Evolutionary conservation across 352 stramenopile species (phyloP), one percentile per base, ranked within the genome.

Genomic region (Globisporangium nodosum): DNA sequence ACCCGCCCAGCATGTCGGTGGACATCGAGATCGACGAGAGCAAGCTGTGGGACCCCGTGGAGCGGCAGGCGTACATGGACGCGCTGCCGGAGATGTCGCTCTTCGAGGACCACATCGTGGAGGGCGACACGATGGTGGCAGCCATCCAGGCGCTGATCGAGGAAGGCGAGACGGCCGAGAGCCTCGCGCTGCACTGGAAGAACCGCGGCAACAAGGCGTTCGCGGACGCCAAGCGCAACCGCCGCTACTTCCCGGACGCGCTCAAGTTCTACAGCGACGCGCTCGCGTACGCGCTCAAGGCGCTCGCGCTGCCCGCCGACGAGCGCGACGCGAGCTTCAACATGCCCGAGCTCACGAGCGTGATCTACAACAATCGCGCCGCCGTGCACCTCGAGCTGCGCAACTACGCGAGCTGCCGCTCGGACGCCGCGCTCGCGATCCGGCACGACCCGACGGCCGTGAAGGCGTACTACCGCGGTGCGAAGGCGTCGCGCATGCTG

Each of bases 131-230:
- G 60, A 95, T 93, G 86, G 84, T 87, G 49, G 81, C 81, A 27
- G 86, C 86, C 16, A 94, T 96, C 65, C 78, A 93, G 62, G 86
- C 82, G 64, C 73, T 96, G 42, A 90, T 94, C 47, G 77, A 94
- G 54, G 86, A 96, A 54, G 85, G 85, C 55, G 86, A 96, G 81
- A 92, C 81, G 18, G 73, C 82, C 43, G 86, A 96, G 70, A 91
- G 73, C 52, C 73, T 96, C 39, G 86, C 86, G 63, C 64, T 92
- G 33, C 79, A 92, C 59, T 96, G 77, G 82, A 96, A 96, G 65
- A 92, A 91, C 59, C 85, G 92, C 68, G 86, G 86, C 66, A 96
- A 96, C 62, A 80, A 92, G 61, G 84, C 89, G 69, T 92, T 94
- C 61, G 58, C 71, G 30, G 75, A 89, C 64, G 86, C 66, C 47